A percentile compares a stretch with the other conserved stretches of the same genome.
Conservation (phyloP, 1,284 basidiomycete genomes). For the Stereum hirsutum region DNA sequence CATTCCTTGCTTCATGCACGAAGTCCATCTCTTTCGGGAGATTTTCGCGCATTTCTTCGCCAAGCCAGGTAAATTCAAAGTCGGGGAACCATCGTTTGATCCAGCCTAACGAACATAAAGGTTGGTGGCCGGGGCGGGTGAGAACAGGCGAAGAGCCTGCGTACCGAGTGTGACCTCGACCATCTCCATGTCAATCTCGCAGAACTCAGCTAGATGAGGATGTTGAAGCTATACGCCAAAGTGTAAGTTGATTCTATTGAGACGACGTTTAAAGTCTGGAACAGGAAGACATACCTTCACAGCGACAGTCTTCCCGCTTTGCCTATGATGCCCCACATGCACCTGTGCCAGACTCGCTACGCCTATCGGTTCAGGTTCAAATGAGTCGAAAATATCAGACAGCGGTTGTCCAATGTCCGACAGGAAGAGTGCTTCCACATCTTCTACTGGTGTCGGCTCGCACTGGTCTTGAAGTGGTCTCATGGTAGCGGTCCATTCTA, state of each 20-base stretch:
- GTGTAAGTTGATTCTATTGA: slow-evolving; percentile 1
- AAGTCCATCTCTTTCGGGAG: slow-evolving; percentile 96
- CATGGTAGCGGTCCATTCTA: slow-evolving; percentile 68
- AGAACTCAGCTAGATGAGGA: slow-evolving; percentile 90
- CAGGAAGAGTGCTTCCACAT: slow-evolving; percentile 61
- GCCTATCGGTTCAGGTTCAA: slow-evolving; percentile 87
- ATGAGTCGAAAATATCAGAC: slow-evolving; percentile 68
- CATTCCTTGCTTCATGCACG: slow-evolving; percentile 83
- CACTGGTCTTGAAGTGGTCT: slow-evolving; percentile 80
- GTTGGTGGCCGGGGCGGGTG: slow-evolving; percentile 1
- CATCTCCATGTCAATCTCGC: slow-evolving; percentile 75
- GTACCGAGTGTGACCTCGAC: slow-evolving; percentile 75
- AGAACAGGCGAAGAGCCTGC: slow-evolving; percentile 9
- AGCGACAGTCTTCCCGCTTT: slow-evolving; percentile 74
- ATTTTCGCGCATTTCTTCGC: slow-evolving; percentile 88
- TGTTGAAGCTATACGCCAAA: slow-evolving; percentile 69
- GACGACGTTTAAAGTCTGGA: neutral
- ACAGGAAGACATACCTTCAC: slow-evolving; percentile 56
- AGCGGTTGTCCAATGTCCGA: slow-evolving; percentile 64
- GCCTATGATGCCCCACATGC: slow-evolving; percentile 73
- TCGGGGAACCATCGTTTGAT: slow-evolving; percentile 85
- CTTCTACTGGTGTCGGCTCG: slow-evolving; percentile 67
- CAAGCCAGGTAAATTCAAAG: slow-evolving; percentile 94
- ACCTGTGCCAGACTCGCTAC: slow-evolving; percentile 95
- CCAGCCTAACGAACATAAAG: slow-evolving; percentile 57